Evolutionary conservation across 805 yeast species (phyloP), one percentile per base, ranked within the genome.

Genomic region (Lachancea sp.): DNA sequence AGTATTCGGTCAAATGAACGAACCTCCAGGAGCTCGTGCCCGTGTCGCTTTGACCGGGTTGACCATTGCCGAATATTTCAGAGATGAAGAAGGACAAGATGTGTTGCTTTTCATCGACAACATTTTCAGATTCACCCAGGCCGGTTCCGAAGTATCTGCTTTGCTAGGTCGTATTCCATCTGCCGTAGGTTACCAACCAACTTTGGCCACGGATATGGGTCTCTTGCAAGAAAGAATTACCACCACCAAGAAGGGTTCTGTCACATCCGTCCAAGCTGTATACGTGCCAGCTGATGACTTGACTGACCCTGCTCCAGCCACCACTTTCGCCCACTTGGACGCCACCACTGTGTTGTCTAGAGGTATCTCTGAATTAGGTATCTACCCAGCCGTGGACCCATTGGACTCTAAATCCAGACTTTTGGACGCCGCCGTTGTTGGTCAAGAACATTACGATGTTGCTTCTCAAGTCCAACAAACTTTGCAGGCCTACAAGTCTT

Each of bases 11-110:
- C 98, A 92, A 79, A 90, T 90, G 98, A 90, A 90, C 81, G 98
- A 90, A 81, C 98, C 98, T 67, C 98, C 98, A 60, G 98, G 98
- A 77, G 98, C 98, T 64, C 89, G 98, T 83, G 97, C 98, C 64
- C 90, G 98, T 81, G 97, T 92, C 70, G 98, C 98, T 63, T 78
- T 90, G 70, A 92, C 98, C 60, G 98, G 98, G 83, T 82, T 90
- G 72, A 90, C 98, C 74, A 88, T 90, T 70, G 98, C 98, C 63
- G 98, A 90, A 79, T 90, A 92, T 80, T 90, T 90, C 92, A 92
- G 98, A 88, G 98, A 90, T 73, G 97, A 86, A 75, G 98, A 90
- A 78, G 98, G 98, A 74, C 97, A 92, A 80, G 98, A 92, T 83
- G 98, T 90, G 74, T 80, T 90, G 81, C 81, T 90, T 70, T 90